These are phyloP conservation scores for Termitomyces sp. DNA, from an alignment of 768 basidiomycete species.

Conservation along the genomic window DNA sequence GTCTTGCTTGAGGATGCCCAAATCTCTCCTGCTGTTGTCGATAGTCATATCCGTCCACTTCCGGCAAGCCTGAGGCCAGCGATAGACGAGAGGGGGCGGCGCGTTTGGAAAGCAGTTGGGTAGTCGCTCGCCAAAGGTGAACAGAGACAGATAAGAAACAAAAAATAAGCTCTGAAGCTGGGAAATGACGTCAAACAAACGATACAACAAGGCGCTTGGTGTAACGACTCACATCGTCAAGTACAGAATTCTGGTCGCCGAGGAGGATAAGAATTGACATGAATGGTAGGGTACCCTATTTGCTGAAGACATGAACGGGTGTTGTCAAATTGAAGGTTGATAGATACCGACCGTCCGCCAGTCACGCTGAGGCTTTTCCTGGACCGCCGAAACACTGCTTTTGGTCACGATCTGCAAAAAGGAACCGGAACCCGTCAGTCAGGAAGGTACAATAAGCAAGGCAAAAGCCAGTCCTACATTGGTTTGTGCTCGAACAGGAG, in stretches of 20 bases:
- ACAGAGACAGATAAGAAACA: neutral
- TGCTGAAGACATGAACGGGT: neutral
- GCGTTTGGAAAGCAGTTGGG: neutral
- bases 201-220: neutral
- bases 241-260: neutral
- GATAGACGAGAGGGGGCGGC: neutral
- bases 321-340: neutral
- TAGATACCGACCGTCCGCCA: neutral
- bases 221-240: neutral
- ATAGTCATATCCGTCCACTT: neutral
- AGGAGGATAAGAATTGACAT: neutral
- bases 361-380: neutral
- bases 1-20: neutral
- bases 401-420: neutral
- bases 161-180: neutral
- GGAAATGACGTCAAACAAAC: too few relatives aligned
- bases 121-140: neutral
- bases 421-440: too few relatives aligned
- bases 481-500: neutral
- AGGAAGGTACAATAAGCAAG: neutral
- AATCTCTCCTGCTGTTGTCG: neutral
- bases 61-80: neutral
- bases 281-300: neutral
- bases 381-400: too few relatives aligned
- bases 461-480: neutral